Conservation (phyloP, 176 grass and related monocot species). For the Raddia distichophylla region DNA sequence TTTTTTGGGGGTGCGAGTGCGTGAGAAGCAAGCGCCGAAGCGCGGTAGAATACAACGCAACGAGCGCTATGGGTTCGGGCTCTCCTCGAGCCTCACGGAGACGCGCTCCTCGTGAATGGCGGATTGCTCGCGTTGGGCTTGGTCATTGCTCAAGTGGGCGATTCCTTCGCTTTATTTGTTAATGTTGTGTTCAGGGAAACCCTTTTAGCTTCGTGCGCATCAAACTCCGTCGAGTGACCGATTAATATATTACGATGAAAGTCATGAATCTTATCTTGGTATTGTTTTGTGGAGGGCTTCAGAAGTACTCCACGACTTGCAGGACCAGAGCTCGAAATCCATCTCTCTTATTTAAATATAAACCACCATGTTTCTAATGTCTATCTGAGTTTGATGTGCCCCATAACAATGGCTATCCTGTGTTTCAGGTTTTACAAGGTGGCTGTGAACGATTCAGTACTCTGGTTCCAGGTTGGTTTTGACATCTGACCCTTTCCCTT, state of each 20-base stretch:
- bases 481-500: conserved; percentile 37
- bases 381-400: background rate
- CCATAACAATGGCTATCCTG: background rate
- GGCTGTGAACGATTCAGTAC: conserved; percentile 60
- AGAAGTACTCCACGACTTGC: background rate
- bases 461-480: conserved; percentile 96
- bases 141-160: background rate
- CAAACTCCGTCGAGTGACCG: background rate
- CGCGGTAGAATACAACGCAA: background rate
- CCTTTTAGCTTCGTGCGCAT: background rate
- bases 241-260: conserved; percentile 12
- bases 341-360: background rate
- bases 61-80: background rate
- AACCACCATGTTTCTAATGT: background rate
- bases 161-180: background rate
- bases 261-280: background rate
- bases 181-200: background rate
- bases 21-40: background rate
- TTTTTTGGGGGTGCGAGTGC: background rate
- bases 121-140: conserved; percentile 22
- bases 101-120: conserved; percentile 14
- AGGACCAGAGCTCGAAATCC: background rate
- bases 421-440: conserved; percentile 94
- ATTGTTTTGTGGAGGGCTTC: background rate
- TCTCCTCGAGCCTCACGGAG: conserved; percentile 4